Percentiles rank a stretch among this genome's conserved stretches.
These are phyloP conservation scores for Starmerella vitae DNA, from an alignment of 805 yeast species.

Conservation along the genomic window DNA sequence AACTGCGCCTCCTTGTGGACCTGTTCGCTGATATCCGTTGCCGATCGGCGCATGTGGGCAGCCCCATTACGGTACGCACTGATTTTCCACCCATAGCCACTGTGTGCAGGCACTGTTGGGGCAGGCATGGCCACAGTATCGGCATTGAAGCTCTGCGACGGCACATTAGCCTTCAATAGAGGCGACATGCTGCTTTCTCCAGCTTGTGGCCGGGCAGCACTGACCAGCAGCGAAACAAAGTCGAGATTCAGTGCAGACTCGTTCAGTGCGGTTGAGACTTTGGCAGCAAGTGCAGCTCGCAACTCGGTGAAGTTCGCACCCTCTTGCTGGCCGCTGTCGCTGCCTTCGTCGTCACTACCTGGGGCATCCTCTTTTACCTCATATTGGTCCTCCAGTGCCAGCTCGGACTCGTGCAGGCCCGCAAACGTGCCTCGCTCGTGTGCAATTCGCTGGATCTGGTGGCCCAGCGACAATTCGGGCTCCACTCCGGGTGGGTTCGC, in stretches of 20 bases:
- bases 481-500: slow-evolving; percentile 1
- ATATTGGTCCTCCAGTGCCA: slow-evolving; percentile 20
- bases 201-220: slow-evolving; percentile 71
- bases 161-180: slow-evolving; percentile 19
- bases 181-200: slow-evolving; percentile 67
- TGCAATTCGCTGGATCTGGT: slow-evolving; percentile 44
- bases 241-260: slow-evolving; percentile 83
- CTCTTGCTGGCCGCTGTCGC: neutral
- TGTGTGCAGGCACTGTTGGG: slow-evolving; percentile 11
- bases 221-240: slow-evolving; percentile 67
- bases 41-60: slow-evolving; percentile 37
- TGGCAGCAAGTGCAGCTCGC: slow-evolving; percentile 20
- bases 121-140: slow-evolving; percentile 20
- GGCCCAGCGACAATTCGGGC: slow-evolving; percentile 20
- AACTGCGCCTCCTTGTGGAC: slow-evolving; percentile 49
- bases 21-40: slow-evolving; percentile 39
- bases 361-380: slow-evolving; percentile 16
- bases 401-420: slow-evolving; percentile 42
- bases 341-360: slow-evolving; percentile 18
- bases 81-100: slow-evolving; percentile 66
- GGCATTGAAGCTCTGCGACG: slow-evolving; percentile 25
- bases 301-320: slow-evolving; percentile 18
- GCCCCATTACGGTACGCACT: slow-evolving; percentile 50
- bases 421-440: slow-evolving; percentile 47
- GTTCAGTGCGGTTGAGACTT: slow-evolving; percentile 50